phyloP scores from a whole-genome alignment of 2,329 filamentous ascomycete genomes.

The Microsporum canis region DNA sequence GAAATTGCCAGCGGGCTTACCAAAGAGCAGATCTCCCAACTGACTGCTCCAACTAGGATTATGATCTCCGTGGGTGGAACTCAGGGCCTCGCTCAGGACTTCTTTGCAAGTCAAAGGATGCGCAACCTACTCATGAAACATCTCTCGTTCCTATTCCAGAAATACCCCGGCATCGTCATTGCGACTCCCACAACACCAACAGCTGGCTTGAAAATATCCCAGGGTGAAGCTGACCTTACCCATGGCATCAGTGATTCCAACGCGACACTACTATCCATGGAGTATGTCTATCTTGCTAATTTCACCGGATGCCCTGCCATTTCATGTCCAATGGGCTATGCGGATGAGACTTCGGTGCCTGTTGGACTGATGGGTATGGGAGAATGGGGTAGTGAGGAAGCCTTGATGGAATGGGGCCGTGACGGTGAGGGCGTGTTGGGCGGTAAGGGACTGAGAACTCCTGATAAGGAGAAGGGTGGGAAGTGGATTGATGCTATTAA shows the following conservation, averaged over 20 bases:
- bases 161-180: conserved; percentile 64
- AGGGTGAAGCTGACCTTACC: conserved; percentile 46
- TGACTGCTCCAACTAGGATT: conserved; percentile 58
- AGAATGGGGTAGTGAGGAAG: conserved; percentile 45
- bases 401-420: conserved; percentile 41
- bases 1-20: conserved; percentile 51
- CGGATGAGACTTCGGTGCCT: conserved; percentile 35
- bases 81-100: conserved; percentile 56
- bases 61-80: conserved; percentile 51
- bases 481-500: conserved; percentile 31
- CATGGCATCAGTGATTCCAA: conserved; percentile 64
- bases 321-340: conserved; percentile 63
- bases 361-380: conserved; percentile 45
- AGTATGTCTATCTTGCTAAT: conserved; percentile 78
- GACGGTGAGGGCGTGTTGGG: conserved; percentile 41
- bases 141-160: conserved; percentile 56
- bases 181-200: conserved; percentile 67
- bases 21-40: conserved; percentile 41
- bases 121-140: conserved; percentile 69
- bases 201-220: conserved; percentile 58
- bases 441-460: conserved; percentile 23
- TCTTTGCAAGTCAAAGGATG: conserved; percentile 60
- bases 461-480: conserved; percentile 18
- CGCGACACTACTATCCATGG: conserved; percentile 63
- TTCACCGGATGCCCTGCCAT: conserved; percentile 67